Conservation (phyloP, 208 protist species). For the Porcisia deanei region DNA sequence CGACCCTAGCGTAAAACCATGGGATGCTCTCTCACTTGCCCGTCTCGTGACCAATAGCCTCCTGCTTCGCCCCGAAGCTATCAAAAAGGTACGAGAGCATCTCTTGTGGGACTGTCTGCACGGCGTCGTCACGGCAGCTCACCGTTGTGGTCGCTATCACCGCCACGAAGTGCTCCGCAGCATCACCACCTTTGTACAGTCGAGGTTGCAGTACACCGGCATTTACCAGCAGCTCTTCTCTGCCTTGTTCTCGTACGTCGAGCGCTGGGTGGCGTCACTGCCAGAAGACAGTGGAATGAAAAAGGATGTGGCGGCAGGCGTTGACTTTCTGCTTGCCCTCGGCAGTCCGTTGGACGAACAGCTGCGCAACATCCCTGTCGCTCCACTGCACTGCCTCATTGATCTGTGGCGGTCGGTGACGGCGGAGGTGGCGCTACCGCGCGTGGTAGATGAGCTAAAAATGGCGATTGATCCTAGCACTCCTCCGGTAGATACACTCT, state of each 20-base stretch:
- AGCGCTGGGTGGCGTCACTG: slow-evolving; percentile 44
- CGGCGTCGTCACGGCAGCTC: slow-evolving; percentile 78
- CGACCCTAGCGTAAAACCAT: slow-evolving; percentile 63
- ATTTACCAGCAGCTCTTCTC: slow-evolving; percentile 73
- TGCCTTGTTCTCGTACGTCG: slow-evolving; percentile 68
- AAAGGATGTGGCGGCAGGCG: slow-evolving; percentile 76
- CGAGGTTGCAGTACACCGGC: slow-evolving; percentile 19
- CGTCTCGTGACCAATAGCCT: slow-evolving; percentile 64
- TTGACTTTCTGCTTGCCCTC: slow-evolving; percentile 77
- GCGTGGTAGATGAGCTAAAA: slow-evolving; percentile 59
- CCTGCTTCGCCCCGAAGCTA: slow-evolving; percentile 53
- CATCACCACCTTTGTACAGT: slow-evolving; percentile 67
- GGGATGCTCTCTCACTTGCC: slow-evolving; percentile 73
- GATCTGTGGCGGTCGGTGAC: slow-evolving; percentile 69
- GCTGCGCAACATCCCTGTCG: slow-evolving; percentile 64
- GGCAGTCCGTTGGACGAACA: slow-evolving; percentile 34
- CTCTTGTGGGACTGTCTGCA: slow-evolving; percentile 89
- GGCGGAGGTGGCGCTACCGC: slow-evolving; percentile 52
- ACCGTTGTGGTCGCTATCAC: slow-evolving; percentile 69
- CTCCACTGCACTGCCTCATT: slow-evolving; percentile 79
- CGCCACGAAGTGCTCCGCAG: slow-evolving; percentile 69
- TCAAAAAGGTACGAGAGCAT: slow-evolving; percentile 43
- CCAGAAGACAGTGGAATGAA: slow-evolving; percentile 40
- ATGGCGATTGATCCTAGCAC: slow-evolving; percentile 18
- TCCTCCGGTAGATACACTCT: slow-evolving; percentile 45